Evolutionary conservation across 148 eudicot genomes (phyloP).

Genomic region (Vaccinium vitisidaea): DNA sequence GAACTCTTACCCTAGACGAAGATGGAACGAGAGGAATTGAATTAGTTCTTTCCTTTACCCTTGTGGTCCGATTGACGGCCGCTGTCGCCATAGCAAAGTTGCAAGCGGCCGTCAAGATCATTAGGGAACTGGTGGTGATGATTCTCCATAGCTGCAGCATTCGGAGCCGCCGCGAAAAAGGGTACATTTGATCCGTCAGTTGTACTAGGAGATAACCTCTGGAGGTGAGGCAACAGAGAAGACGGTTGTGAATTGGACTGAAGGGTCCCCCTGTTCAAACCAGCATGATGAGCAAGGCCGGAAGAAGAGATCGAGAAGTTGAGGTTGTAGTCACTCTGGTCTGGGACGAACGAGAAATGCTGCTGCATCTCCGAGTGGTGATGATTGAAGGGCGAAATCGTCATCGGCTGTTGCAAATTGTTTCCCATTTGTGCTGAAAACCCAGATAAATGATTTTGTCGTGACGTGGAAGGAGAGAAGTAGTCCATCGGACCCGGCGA

Average conservation of each 20-base stretch:
- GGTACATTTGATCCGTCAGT: constrained; percentile 56
- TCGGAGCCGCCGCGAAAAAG: constrained; percentile 49
- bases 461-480: constrained; percentile 29
- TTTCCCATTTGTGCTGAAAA: constrained; percentile 33
- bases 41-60: constrained; percentile 57
- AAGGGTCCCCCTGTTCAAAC: constrained; percentile 98
- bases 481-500: constrained; percentile 50
- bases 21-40: constrained; percentile 15
- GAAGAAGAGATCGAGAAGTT: constrained; percentile 61
- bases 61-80: constrained; percentile 57
- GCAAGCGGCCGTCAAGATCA: constrained; percentile 49
- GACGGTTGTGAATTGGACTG: constrained; percentile 90
- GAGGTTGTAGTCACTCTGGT: constrained; percentile 54
- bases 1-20: constrained; percentile 28
- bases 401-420: constrained; percentile 30
- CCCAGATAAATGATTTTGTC: constrained; percentile 21
- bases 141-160: constrained; percentile 35
- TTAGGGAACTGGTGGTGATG: constrained; percentile 55
- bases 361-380: constrained; percentile 44
- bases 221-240: constrained; percentile 63
- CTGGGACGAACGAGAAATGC: constrained; percentile 46
- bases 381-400: constrained; percentile 35
- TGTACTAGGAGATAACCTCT: constrained; percentile 48
- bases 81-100: constrained; percentile 64
- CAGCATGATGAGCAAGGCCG: constrained; percentile 34